These are phyloP conservation scores for Zygosaccharomyces kombuchaensis DNA, from an alignment of 805 yeast species.

Conservation along the genomic window DNA sequence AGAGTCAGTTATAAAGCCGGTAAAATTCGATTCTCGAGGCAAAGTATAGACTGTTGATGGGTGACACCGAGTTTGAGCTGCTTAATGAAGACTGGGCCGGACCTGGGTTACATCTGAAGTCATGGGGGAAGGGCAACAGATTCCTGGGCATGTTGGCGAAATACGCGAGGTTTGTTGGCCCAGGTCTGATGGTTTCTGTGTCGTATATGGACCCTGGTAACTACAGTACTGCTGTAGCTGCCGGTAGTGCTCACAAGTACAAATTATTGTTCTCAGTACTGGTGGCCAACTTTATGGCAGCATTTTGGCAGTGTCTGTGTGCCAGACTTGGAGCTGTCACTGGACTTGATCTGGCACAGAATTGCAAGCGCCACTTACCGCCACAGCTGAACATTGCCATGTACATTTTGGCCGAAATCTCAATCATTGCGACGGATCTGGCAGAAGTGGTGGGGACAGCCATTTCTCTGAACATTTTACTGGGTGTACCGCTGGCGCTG, in stretches of 20 bases:
- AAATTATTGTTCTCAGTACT: constrained; percentile 73
- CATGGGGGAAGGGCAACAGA: constrained; percentile 3
- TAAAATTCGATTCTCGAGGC: background rate
- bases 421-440: constrained; percentile 91
- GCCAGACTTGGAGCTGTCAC: constrained; percentile 91
- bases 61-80: constrained; percentile 3
- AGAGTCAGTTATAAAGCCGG: background rate
- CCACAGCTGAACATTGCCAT: constrained; percentile 53
- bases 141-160: constrained; percentile 36
- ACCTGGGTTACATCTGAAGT: constrained; percentile 3
- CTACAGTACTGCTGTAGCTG: constrained; percentile 90
- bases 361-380: constrained; percentile 74
- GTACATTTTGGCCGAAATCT: constrained; percentile 78
- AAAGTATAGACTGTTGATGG: constrained; percentile 5
- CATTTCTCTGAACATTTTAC: constrained; percentile 78
- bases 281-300: constrained; percentile 80
- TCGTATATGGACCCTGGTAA: constrained; percentile 98
- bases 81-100: constrained; percentile 1
- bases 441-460: constrained; percentile 99
- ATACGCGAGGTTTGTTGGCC: constrained; percentile 74
- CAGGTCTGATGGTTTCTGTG: constrained; percentile 91
- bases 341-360: constrained; percentile 85
- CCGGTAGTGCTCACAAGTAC: constrained; percentile 83
- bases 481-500: constrained; percentile 69
- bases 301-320: constrained; percentile 77